Evolutionary conservation across 1,139 yeast species (phyloP), one percentile per base, ranked within the genome.

Genomic region (Saccharomycopsis hybrid): DNA sequence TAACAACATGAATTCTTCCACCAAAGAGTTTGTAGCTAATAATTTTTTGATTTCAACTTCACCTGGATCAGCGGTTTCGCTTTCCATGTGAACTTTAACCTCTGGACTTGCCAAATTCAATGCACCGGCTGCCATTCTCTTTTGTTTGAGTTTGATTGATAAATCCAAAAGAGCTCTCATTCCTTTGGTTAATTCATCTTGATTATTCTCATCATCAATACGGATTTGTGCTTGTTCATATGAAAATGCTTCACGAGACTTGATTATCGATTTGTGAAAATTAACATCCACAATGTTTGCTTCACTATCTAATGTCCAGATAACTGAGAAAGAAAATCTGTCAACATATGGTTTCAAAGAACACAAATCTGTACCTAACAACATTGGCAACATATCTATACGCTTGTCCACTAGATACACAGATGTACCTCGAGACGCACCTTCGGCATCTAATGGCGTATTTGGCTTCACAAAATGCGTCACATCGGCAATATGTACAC

Each of bases 401-500:
- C 99, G 86, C 67, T 94, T 92, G 65, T 94, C 98, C n/a, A 94
- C 98, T 55, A 94, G 74, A 66, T 94, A 94, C 2, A 92, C 97
- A 3, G 98, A 90, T 0, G 98, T 94, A 63, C 97, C 97, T 67
- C 99, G 79, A 2, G 95, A 76, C 1, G 97, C 96, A 67, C 97
- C 99, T 68, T 94, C 99, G 46, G 80, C 85, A 65, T 94, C 98
- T 54, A 94, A 73, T 0, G 98, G 82, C 3, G 97, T 89, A 57
- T 83, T 85, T 0, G 98, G 84, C 65, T 89, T 88, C 46, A 94
- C 98, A 61, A 94, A 94, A 67, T 94, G 95, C 1, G 97, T 88
- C 27, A 94, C 99, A 70, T 94, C 99, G 4, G 99, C 99, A 70
- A 94, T 94, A 65, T 94, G 99, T 35, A 94, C 99, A 62, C 99